Percentiles rank a stretch among this genome's conserved stretches.
These are phyloP conservation scores for Mortierella sp. DNA, from an alignment of 371 early-diverging fungal species.

Conservation along the genomic window DNA sequence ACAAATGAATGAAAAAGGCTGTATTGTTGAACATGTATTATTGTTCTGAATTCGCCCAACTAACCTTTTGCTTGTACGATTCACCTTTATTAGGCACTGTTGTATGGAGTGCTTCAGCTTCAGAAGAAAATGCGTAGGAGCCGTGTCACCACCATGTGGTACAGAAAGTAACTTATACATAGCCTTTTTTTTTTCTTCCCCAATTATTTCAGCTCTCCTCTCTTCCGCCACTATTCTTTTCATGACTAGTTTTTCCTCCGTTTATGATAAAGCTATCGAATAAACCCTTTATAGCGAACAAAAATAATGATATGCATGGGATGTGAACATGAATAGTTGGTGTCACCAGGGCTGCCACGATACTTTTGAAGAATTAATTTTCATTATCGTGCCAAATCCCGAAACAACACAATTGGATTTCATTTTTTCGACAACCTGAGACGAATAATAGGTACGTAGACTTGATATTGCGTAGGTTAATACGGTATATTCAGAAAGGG, in stretches of 20 bases:
- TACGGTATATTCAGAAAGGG: no score
- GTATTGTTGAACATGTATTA: not conserved
- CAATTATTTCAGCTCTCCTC: not conserved
- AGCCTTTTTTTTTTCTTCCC: not conserved
- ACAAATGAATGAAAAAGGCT: constrained; percentile 7
- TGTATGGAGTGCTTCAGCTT: constrained; percentile 97
- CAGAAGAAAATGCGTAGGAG: constrained; percentile 96
- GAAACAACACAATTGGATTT: no score
- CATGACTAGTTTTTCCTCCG: not conserved
- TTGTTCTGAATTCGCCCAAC: not conserved
- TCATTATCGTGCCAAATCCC: no score
- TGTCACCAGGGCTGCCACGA: no score
- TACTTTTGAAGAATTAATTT: no score
- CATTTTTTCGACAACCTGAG: not conserved
- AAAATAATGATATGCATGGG: not conserved
- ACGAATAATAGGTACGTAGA: no score
- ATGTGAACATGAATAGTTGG: not conserved
- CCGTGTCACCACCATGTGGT: constrained; percentile 61
- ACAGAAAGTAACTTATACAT: constrained; percentile 51
- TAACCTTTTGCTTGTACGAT: not conserved
- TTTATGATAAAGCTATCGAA: constrained; percentile 2
- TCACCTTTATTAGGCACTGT: constrained; percentile 71
- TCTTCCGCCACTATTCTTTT: not conserved
- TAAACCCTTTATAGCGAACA: not conserved
- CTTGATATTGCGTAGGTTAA: no score